Percentiles rank a stretch among this genome's conserved stretches.
Evolutionary conservation across 306 rosid species (phyloP).

Genomic region (Trichosanthes cucumerina): DNA sequence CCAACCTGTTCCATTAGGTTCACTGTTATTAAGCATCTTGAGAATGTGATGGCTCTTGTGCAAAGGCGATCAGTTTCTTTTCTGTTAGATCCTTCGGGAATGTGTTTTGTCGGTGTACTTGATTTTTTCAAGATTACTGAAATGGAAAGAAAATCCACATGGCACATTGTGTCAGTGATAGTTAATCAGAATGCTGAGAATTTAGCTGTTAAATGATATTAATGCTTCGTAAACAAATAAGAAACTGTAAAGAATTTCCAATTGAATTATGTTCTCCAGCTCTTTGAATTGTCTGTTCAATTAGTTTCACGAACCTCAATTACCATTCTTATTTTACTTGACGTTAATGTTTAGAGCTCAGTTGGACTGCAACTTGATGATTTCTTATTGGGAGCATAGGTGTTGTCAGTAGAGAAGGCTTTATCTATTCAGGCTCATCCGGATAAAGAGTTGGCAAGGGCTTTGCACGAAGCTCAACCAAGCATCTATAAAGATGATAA

Average conservation of each 20-base stretch:
- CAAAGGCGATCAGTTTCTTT: not conserved
- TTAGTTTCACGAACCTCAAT: not conserved
- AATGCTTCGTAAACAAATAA: not conserved
- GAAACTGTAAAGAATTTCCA: not conserved
- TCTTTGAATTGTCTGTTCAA: not conserved
- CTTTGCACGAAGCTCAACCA: constrained; percentile 25
- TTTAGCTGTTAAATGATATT: not conserved
- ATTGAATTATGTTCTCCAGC: not conserved
- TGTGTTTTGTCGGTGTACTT: not conserved
- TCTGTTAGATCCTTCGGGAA: too few relatives aligned
- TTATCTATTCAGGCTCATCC: constrained; percentile 37
- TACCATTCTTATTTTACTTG: not conserved
- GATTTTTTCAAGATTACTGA: not conserved
- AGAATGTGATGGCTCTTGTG: not conserved
- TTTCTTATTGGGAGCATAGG: constrained; percentile 18
- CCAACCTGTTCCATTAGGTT: not conserved
- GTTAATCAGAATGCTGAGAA: not conserved
- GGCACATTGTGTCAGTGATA: not conserved
- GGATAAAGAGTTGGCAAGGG: constrained; percentile 27
- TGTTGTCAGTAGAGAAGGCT: constrained; percentile 27
- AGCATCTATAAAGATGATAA: constrained; percentile 25
- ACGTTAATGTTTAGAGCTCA: not conserved
- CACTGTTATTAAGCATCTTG: not conserved
- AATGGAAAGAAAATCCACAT: not conserved
- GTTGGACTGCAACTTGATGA: constrained; percentile 9